phyloP scores from a whole-genome alignment of 2,329 filamentous ascomycete species.

The Sporothrix brasiliensis region DNA sequence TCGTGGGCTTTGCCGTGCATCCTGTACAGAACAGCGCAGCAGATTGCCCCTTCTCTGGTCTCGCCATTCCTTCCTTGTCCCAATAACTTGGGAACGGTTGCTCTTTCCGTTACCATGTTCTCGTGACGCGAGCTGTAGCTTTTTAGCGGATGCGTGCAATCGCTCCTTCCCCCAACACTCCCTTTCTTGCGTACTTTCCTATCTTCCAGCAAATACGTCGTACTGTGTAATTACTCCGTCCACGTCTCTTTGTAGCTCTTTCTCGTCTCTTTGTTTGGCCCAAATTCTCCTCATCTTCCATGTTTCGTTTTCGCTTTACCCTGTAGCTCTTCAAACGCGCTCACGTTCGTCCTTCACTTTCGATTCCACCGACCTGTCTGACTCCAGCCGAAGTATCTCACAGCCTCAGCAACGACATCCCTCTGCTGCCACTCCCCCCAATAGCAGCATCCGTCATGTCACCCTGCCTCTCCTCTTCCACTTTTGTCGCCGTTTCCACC shows the following conservation, averaged over 20 bases:
- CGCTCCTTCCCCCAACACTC: slow-evolving; percentile 8
- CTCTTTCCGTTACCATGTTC: slow-evolving; percentile 20
- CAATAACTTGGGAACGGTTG: neutral
- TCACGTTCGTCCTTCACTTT: slow-evolving; percentile 11
- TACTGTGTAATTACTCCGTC: neutral
- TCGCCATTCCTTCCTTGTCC: slow-evolving; percentile 5
- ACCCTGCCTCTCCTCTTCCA: neutral
- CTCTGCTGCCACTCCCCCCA: neutral
- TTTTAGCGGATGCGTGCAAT: neutral
- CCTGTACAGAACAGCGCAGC: neutral
- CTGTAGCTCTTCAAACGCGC: neutral
- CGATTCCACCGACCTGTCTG: slow-evolving; percentile 31
- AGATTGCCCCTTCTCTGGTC: slow-evolving; percentile 6
- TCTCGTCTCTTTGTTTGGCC: neutral
- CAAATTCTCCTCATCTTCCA: neutral
- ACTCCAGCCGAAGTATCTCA: slow-evolving; percentile 10
- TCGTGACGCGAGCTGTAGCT: slow-evolving; percentile 6
- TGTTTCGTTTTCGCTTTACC: slow-evolving; percentile 5
- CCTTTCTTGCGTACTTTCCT: slow-evolving; percentile 10
- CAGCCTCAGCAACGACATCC: slow-evolving; percentile 11
- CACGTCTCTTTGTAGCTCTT: slow-evolving; percentile 15
- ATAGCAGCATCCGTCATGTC: neutral
- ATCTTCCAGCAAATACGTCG: neutral
- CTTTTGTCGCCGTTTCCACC: neutral
- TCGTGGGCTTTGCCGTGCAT: slow-evolving; percentile 8